Conservation (phyloP, 2,329 filamentous ascomycete species). For the Alternaria sp. region DNA sequence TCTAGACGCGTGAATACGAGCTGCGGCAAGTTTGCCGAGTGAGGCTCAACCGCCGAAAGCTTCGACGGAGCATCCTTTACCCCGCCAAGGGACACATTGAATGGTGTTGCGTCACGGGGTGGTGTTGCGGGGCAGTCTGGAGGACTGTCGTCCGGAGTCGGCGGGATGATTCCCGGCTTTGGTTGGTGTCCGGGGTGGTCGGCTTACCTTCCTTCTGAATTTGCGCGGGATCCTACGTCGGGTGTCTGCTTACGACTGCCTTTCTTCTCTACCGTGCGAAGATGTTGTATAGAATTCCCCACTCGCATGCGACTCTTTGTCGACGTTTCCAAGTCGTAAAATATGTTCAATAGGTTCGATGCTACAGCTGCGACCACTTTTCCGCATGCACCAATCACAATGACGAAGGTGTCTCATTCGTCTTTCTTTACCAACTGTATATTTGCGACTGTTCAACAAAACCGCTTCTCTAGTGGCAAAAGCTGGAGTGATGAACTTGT, state of each 20-base stretch:
- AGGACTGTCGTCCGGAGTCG: constrained; percentile 30
- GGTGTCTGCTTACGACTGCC: neutral
- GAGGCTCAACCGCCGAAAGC: neutral
- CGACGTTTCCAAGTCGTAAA: neutral
- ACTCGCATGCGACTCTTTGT: neutral
- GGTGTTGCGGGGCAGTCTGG: constrained; percentile 32
- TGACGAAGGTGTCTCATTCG: neutral
- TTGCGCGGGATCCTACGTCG: neutral
- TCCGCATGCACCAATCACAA: too few relatives aligned
- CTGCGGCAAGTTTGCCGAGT: constrained; percentile 3
- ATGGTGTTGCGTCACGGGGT: constrained; percentile 25
- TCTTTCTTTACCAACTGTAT: neutral
- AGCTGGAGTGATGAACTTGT: neutral
- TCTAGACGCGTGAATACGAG: neutral
- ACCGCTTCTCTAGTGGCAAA: neutral
- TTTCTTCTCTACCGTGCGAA: neutral
- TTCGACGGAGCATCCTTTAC: constrained; percentile 7
- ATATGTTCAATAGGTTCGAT: neutral
- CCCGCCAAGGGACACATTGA: constrained; percentile 6
- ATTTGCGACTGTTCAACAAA: neutral
- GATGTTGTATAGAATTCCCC: neutral
- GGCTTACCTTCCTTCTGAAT: constrained; percentile 23
- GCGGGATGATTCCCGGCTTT: constrained; percentile 9
- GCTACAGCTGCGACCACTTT: neutral
- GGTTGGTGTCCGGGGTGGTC: constrained; percentile 12